phyloP scores from a whole-genome alignment of 2,329 filamentous ascomycete species.

The Arthroderma uncinatum region DNA sequence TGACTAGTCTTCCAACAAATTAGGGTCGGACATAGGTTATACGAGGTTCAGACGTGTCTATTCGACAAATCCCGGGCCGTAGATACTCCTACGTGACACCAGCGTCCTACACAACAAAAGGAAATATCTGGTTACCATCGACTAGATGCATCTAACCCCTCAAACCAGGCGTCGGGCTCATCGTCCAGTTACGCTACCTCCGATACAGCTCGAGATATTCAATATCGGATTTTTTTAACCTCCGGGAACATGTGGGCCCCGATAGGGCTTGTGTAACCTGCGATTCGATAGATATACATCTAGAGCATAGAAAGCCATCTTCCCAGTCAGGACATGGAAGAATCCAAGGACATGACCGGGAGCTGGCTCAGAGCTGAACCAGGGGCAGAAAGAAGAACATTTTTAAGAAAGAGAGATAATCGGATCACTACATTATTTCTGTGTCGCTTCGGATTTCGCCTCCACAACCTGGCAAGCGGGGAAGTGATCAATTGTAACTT shows the following conservation, averaged over 20 bases:
- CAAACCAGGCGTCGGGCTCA: too few species aligned
- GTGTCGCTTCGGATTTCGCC: not conserved
- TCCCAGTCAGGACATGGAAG: not conserved
- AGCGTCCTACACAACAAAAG: not conserved
- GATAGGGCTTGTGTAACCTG: not conserved
- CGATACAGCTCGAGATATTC: not conserved
- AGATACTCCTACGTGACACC: not conserved
- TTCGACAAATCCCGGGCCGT: not conserved
- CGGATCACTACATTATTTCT: not conserved
- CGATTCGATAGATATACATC: not conserved
- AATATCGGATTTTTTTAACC: constrained; percentile 1
- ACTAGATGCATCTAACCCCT: not conserved
- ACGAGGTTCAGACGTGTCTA: not conserved
- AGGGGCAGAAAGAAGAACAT: not conserved
- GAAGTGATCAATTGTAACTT: not conserved
- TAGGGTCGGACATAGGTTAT: not conserved
- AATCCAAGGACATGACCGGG: too few species aligned
- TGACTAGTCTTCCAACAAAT: not conserved
- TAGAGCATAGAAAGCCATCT: not conserved
- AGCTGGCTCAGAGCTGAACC: too few species aligned
- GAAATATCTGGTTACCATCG: not conserved
- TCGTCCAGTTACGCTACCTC: not conserved
- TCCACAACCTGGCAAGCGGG: not conserved
- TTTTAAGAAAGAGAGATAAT: not conserved
- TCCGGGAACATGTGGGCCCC: not conserved